Evolutionary conservation across 75 land plant species (phyloP), one percentile per base, ranked within the genome.

Genomic region (Ceratopteris richardii): DNA sequence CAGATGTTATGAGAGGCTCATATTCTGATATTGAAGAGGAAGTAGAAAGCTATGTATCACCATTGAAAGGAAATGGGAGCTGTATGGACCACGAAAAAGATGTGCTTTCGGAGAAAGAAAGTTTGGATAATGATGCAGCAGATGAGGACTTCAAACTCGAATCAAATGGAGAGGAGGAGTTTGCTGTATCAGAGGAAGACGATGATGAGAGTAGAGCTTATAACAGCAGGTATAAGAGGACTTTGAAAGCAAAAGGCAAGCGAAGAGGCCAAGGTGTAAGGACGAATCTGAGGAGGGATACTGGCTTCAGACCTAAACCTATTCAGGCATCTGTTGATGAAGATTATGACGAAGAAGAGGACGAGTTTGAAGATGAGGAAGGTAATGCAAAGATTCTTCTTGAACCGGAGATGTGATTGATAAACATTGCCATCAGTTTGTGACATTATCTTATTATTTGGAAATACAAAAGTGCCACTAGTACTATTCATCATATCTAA

Each of bases 151-250:
- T 19, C 29, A 26, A 23, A 14, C 14, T 24, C 3, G 54, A 52
- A 26, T 24, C 54, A 24, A 52, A 52, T 52, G 29, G 54, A 2
- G 54, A 52, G 13, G 54, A 52, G 13, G 54, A 52, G 9, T 52
- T 52, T 26, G 24, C 4, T 4, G 27, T 23, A 14, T 52, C 54
- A 28, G 54, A 52, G 3, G 48, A 46, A 26, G 54, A 26, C 28
- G 24, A 23, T 7, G 28, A 52, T 26, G 54, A 26, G 16, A 14
- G 1, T 52, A 24, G 14, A 23, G 14, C 54, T 46, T 14, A 46
- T 28, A 52, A 26, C 25, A 23, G 54, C 25, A 23, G 54, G 23
- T 52, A 23, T 14, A 52, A 2, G 27, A 52, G 29, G 54, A 24
- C 54, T 24, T 25, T 24, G 5, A 52, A 52, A 52, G 25, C 27